phyloP scores from a whole-genome alignment of 768 basidiomycete genomes.

The Trametes meyenii region DNA sequence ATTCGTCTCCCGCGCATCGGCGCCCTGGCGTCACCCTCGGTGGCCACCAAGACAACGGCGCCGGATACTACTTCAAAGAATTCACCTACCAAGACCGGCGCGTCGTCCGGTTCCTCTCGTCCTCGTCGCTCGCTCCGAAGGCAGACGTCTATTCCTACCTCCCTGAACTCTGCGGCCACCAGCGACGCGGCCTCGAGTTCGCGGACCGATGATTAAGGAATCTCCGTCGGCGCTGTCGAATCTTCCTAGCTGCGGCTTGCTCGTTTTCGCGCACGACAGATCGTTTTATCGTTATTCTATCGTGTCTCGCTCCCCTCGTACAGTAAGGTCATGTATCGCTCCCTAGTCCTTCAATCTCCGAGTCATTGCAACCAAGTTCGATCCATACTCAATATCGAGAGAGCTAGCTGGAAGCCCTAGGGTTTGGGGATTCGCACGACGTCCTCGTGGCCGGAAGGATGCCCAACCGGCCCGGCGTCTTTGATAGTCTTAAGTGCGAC shows the following conservation, averaged over 20 bases:
- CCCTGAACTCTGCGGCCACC: slow-evolving; percentile 25
- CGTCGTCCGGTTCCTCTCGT: slow-evolving; percentile 8
- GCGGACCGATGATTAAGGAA: slow-evolving; percentile 14
- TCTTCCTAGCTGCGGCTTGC: not conserved
- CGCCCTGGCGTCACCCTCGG: slow-evolving; percentile 20
- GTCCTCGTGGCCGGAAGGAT: too few species aligned
- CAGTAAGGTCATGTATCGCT: slow-evolving; percentile 20
- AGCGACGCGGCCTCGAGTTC: slow-evolving; percentile 25
- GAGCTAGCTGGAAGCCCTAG: too few species aligned
- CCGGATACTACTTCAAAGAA: slow-evolving; percentile 12
- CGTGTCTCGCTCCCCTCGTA: slow-evolving; percentile 18
- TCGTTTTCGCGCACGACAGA: slow-evolving; percentile 11
- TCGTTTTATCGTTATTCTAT: slow-evolving; percentile 25
- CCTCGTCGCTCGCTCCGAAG: slow-evolving; percentile 28
- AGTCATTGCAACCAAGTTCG: not conserved
- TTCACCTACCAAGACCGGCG: slow-evolving; percentile 17
- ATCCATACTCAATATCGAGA: too few species aligned
- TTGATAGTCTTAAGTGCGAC: too few species aligned
- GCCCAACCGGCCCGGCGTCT: too few species aligned
- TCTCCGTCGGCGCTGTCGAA: slow-evolving; percentile 14
- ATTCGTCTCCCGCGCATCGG: slow-evolving; percentile 33
- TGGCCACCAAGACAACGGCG: slow-evolving; percentile 1
- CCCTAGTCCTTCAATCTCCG: not conserved
- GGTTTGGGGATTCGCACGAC: too few species aligned
- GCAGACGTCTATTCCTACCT: slow-evolving; percentile 25